Base-by-base conservation (phyloP, 2,329 filamentous ascomycete species). In the Sporothrix phasma region DNA sequence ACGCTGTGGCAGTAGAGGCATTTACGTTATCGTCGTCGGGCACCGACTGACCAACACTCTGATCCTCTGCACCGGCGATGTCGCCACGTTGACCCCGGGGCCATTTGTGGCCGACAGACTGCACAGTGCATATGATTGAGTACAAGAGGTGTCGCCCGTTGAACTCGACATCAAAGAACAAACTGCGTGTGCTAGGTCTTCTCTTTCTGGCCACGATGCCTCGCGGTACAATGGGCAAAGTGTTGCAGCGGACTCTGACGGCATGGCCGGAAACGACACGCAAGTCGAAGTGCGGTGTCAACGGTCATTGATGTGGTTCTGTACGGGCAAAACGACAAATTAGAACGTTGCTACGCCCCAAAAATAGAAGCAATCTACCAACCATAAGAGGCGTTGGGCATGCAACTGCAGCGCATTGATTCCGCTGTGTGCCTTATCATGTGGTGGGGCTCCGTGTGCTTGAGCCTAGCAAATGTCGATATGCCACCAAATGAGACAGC, bases 101-200 rank as follows among this genome's bases (percentile, higher is more conserved):
- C 46, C 61, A 34, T 15, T 7, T 64, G 2, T 64, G 54, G 62
- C 53, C 60, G 39, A 64, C 62, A 1, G 62, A 60, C 62, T 45
- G 62, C 43, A 64, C 53, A 26, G 61, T 61, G 62, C 54, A 64
- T 37, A 58, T 64, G 31, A 61, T 64, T 13, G 53, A 53, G 43
- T 54, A 64, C 56, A 61, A 64, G 24, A 61, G 26, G 62, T 64
- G 19, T 61, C 54, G 24, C 62, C 54, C 8, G 62, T 46, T 5
- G 62, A 64, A 34, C 62, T 64, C 34, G 62, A 61, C n/a, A n/a
- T n/a, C n/a, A n/a, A n/a, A n/a, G n/a, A 58, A 63, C 41, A 63
- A 58, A 26, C 49, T 58, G 22, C 51, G 61, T 5, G 61, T 49
- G n/a, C n/a, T n/a, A 6, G 49, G 49, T 13, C 41, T 58, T 0